Percentiles rank a stretch among this genome's conserved stretches.
Evolutionary conservation across 192 early-diverging fungal species (phyloP).

Genomic region (Umbelopsis vinacea): DNA sequence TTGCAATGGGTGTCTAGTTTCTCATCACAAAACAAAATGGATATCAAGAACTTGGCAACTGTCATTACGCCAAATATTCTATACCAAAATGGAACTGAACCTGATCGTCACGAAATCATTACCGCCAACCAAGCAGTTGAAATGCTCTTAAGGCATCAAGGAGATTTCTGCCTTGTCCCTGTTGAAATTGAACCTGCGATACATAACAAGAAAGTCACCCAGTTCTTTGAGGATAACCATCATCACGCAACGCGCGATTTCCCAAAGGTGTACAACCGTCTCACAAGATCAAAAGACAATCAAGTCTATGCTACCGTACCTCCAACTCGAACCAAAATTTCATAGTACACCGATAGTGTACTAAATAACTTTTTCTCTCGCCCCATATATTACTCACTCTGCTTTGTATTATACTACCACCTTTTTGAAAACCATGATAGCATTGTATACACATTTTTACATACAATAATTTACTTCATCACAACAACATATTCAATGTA

Average conservation of each 20-base stretch:
- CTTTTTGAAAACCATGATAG: too few relatives aligned
- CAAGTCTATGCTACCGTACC: constrained; percentile 1
- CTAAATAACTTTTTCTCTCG: too few relatives aligned
- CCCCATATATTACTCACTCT: too few relatives aligned
- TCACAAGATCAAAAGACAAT: not conserved
- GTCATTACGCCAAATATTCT: constrained; percentile 34
- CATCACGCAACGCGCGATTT: not conserved
- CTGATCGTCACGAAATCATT: not conserved
- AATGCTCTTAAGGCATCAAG: constrained; percentile 24
- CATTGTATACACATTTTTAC: too few relatives aligned
- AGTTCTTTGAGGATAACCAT: constrained; percentile 4
- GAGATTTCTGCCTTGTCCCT: constrained; percentile 24
- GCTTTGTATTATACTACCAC: too few relatives aligned
- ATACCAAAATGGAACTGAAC: constrained; percentile 43
- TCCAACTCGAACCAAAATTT: not conserved
- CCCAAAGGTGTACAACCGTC: constrained; percentile 5
- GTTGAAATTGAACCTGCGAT: not conserved
- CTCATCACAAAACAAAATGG: constrained; percentile 26
- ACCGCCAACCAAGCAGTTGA: constrained; percentile 31
- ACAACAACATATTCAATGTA: too few relatives aligned
- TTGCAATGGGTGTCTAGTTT: constrained; percentile 27
- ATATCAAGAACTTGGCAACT: constrained; percentile 26
- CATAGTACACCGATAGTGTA: not conserved
- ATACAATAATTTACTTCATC: too few relatives aligned
- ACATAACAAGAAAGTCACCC: constrained; percentile 4